These are phyloP conservation scores for Pseudoperonospora humuli DNA, from an alignment of 352 stramenopile species.

Conservation along the genomic window DNA sequence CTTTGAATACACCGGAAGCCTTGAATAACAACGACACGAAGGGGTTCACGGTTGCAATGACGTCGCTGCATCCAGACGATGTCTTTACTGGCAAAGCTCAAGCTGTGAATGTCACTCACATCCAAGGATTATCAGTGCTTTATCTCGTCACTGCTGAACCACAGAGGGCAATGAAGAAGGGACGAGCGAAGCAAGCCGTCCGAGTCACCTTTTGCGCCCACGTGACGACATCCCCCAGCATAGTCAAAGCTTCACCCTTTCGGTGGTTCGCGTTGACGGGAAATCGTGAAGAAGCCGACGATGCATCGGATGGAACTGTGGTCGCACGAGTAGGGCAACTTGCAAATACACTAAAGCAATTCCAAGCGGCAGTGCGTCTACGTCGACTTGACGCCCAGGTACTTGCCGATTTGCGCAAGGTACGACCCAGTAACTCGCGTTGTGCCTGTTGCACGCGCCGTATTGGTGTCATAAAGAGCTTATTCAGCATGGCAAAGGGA, in stretches of 20 bases:
- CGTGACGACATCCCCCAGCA: conserved; percentile 10
- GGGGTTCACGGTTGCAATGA: conserved; percentile 30
- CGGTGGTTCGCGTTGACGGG: conserved; percentile 12
- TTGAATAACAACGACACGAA: neutral
- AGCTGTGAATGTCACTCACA: conserved; percentile 22
- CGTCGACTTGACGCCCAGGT: conserved; percentile 33
- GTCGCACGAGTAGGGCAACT: conserved; percentile 14
- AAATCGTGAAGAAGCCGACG: conserved; percentile 16
- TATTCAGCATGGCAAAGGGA: conserved; percentile 9
- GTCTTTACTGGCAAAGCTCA: conserved; percentile 41
- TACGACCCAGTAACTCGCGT: conserved; percentile 21
- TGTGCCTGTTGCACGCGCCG: conserved; percentile 29
- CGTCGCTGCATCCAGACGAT: conserved; percentile 34
- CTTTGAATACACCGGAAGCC: conserved; percentile 12
- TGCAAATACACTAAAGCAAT: conserved; percentile 14
- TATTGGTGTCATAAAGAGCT: conserved; percentile 19
- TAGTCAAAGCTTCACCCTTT: conserved; percentile 6
- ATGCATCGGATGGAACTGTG: conserved; percentile 21
- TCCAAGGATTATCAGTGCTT: conserved; percentile 20
- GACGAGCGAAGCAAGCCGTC: conserved; percentile 15
- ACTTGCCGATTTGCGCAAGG: conserved; percentile 20
- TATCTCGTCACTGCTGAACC: conserved; percentile 29
- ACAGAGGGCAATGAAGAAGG: conserved; percentile 8
- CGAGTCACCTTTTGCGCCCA: conserved; percentile 35
- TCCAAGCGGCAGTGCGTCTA: conserved; percentile 19